Base-by-base conservation (phyloP, 208 protist species). In the Acanthamoeba royreba region DNA sequence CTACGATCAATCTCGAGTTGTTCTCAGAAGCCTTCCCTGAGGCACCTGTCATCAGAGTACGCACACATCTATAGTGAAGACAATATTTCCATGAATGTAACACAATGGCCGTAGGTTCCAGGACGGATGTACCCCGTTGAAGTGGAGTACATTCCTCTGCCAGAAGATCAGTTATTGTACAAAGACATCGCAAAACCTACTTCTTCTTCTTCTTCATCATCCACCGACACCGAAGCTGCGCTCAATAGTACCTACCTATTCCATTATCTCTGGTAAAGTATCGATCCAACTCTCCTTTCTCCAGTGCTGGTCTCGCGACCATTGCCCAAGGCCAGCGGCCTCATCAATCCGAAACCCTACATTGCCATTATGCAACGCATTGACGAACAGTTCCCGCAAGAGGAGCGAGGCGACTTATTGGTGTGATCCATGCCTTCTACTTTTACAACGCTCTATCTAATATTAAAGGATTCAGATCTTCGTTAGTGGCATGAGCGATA, bases 1-100 rank as follows among this genome's bases (percentile, higher is more conserved):
- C 94, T 13, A 95, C 94, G 13, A 95, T 95, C 47, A 96, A 95
- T 42, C 42, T 95, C 31, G 94, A 95, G 40, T 28, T 95, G 19
- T 95, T 94, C 40, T 92, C 90, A 17, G 45, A 9, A 22, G 66
- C 53, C 66, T 95, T 95, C 52, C 33, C 28, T 9, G 89, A 63
- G 3, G 81, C 94, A 9, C 94, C 94, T 25, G 94, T 95, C 7
- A 52, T 95, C 13, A 77, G 55, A 4, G 90, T 93, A 88, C 31
- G 17, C 1, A 11, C 4, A 40, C 66, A 79, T 17, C 19, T 13
- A 31, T 31, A 79, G 17, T n/a, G 28, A n/a, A 31, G n/a, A n/a
- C 66, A 79, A 19, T 31, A n/a, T 31, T 33, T 19, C 31, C 66
- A 88, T 42, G 28, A 88, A 15, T 88, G 22, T 63, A 15, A 88